Conservation (phyloP, 345 rosid genomes). For the Eucalyptus microcorys region DNA sequence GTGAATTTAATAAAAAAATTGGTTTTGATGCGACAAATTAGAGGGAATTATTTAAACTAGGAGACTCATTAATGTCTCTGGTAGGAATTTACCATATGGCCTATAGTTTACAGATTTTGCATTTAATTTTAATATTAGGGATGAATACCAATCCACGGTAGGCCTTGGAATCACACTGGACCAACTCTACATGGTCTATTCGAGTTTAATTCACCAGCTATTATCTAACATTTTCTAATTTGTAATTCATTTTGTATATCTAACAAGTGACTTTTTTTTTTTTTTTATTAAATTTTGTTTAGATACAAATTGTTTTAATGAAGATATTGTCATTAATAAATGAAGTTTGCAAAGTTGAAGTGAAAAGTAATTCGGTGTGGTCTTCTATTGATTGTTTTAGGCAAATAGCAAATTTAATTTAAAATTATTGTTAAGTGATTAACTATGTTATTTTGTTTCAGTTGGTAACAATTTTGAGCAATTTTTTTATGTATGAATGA, state of each 20-base stretch:
- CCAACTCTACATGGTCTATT: fast-evolving
- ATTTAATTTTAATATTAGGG: not conserved
- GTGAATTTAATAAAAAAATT: not conserved
- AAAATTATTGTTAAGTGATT: not conserved
- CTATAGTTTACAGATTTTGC: not conserved
- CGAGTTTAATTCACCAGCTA: not conserved
- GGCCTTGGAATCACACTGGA: not conserved
- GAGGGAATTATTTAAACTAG: not conserved
- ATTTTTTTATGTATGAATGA: not conserved
- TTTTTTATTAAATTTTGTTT: too few species aligned
- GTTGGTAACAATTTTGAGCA: not conserved
- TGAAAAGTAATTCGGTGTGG: not conserved
- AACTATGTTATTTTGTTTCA: not conserved
- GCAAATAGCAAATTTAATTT: not conserved
- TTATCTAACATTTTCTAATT: not conserved
- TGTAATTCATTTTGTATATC: not conserved
- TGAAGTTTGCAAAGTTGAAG: not conserved
- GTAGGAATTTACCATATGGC: not conserved
- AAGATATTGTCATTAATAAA: too few species aligned
- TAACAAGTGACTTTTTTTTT: not conserved
- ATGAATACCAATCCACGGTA: not conserved
- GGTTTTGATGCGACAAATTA: not conserved
- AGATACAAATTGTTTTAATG: too few species aligned
- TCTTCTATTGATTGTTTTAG: not conserved
- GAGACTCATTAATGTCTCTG: not conserved